phyloP scores from a whole-genome alignment of 2,329 filamentous ascomycete species.

The Davidsoniella australis region DNA sequence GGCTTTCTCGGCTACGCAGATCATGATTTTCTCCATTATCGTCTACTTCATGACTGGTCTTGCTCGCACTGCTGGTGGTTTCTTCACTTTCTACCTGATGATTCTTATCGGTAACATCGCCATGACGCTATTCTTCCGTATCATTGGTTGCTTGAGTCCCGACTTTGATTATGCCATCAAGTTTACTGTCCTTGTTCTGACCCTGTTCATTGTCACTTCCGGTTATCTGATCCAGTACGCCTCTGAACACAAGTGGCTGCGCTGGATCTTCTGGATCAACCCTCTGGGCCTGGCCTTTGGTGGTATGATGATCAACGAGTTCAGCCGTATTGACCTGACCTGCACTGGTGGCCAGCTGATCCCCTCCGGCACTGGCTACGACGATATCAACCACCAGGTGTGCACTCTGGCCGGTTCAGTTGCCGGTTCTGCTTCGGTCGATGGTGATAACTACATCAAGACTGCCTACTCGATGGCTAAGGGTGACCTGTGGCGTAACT shows the following conservation, averaged over 20 bases:
- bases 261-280: constrained; percentile 70
- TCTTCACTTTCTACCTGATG: constrained; percentile 62
- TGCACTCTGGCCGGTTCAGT: constrained; percentile 63
- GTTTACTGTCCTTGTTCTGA: constrained; percentile 62
- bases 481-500: constrained; percentile 63
- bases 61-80: constrained; percentile 51
- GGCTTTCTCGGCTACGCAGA: constrained; percentile 52
- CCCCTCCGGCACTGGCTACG: constrained; percentile 53
- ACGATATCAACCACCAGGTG: constrained; percentile 55
- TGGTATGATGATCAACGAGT: constrained; percentile 76
- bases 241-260: constrained; percentile 55
- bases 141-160: constrained; percentile 55
- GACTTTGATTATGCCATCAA: constrained; percentile 80
- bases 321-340: constrained; percentile 47
- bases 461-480: constrained; percentile 50
- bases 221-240: constrained; percentile 75
- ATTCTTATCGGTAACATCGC: constrained; percentile 50
- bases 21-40: constrained; percentile 55
- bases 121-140: constrained; percentile 65
- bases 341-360: constrained; percentile 54
- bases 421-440: constrained; percentile 45
- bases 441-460: constrained; percentile 52
- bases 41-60: constrained; percentile 67
- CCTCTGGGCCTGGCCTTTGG: constrained; percentile 59
- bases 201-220: constrained; percentile 62